Conservation (phyloP, 495 filamentous ascomycete species). For the Penicillium longicatenatum region DNA sequence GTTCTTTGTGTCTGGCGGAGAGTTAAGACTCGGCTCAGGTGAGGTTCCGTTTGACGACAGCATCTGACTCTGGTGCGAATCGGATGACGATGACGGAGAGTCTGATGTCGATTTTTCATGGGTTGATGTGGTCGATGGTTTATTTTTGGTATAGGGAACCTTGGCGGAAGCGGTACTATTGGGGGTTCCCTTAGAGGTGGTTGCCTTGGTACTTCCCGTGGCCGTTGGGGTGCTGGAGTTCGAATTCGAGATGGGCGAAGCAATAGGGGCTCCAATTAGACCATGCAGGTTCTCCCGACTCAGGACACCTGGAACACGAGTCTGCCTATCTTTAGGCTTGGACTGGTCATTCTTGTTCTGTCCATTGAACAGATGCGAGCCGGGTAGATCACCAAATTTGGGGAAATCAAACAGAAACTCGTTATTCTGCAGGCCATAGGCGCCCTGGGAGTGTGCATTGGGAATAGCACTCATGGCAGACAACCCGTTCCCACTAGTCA, state of each 20-base stretch:
- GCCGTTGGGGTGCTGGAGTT: constrained; percentile 10
- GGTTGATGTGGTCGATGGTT: constrained; percentile 30
- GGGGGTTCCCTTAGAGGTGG: constrained; percentile 16
- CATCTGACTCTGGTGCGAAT: constrained; percentile 60
- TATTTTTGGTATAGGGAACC: constrained; percentile 21
- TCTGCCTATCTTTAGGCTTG: constrained; percentile 20
- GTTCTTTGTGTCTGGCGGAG: constrained; percentile 60
- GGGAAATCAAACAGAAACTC: constrained; percentile 97
- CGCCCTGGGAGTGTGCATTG: constrained; percentile 36
- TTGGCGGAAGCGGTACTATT: constrained; percentile 18
- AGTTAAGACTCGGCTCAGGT: constrained; percentile 64
- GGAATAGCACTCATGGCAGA: constrained; percentile 51
- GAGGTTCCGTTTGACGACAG: constrained; percentile 87
- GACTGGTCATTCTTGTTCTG: constrained; percentile 37
- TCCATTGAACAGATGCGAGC: constrained; percentile 58
- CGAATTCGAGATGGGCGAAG: constrained; percentile 16
- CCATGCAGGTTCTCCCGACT: constrained; percentile 27
- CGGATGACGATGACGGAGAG: constrained; percentile 58
- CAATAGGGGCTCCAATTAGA: constrained; percentile 4
- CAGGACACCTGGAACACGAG: constrained; percentile 38
- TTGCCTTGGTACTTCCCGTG: constrained; percentile 5
- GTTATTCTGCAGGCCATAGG: constrained; percentile 62
- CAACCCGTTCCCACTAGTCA: constrained; percentile 45
- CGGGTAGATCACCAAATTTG: constrained; percentile 80
- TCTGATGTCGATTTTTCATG: constrained; percentile 51